These are phyloP conservation scores for Aspergillus udagawae DNA, from an alignment of 2,329 filamentous ascomycete genomes.

Conservation along the genomic window DNA sequence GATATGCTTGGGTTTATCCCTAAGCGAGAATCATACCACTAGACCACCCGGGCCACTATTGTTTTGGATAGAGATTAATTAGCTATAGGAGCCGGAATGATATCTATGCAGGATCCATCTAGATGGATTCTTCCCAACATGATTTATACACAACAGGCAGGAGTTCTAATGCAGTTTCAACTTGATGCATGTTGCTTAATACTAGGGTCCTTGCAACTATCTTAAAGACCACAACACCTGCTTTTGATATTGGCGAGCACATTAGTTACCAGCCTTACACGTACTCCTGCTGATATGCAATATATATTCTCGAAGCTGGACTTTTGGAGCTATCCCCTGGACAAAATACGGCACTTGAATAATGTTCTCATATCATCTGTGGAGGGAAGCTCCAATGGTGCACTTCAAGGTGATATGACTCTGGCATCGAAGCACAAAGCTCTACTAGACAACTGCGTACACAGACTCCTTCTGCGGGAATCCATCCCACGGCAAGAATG, in stretches of 20 bases:
- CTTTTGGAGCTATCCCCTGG: neutral
- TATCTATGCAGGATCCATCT: too few species aligned
- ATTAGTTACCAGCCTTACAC: neutral
- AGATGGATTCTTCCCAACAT: too few species aligned
- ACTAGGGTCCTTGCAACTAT: neutral
- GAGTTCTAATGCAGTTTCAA: neutral
- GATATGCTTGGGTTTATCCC: conserved; percentile 9
- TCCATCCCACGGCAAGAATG: neutral
- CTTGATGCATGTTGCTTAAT: neutral
- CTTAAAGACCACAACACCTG: neutral
- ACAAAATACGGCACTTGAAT: neutral
- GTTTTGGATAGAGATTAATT: neutral
- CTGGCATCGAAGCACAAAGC: too few species aligned
- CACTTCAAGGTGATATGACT: neutral
- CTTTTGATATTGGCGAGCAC: neutral
- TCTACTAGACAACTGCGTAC: too few species aligned
- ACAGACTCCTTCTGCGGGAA: neutral
- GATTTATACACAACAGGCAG: neutral
- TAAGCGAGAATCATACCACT: conserved; percentile 17
- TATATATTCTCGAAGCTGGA: neutral
- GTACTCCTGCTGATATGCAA: neutral
- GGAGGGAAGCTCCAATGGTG: neutral
- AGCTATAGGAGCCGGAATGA: neutral
- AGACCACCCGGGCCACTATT: conserved; percentile 13
- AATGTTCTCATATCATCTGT: neutral